These are phyloP conservation scores for Limnanthes douglasii DNA, from an alignment of 345 rosid genomes.

Conservation along the genomic window DNA sequence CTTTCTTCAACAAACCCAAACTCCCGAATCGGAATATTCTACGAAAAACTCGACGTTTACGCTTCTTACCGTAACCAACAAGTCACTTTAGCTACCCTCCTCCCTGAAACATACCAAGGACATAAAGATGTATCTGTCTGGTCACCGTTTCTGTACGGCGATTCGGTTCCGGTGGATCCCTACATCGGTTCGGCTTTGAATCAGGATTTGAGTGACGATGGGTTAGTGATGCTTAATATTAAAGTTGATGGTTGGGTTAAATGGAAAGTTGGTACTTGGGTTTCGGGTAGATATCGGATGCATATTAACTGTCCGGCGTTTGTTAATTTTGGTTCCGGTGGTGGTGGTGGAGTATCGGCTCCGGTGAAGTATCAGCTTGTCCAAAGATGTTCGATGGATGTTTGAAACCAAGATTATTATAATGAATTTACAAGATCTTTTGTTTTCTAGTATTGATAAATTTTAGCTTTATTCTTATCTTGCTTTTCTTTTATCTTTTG, in stretches of 20 bases:
- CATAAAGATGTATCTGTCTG: conserved; percentile 39
- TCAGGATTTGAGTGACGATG: conserved; percentile 45
- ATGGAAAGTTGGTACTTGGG: conserved; percentile 77
- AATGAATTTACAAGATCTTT: too few relatives aligned
- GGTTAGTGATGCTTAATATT: conserved; percentile 32
- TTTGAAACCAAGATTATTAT: conserved; percentile 15
- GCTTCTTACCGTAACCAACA: conserved; percentile 72
- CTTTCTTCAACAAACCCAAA: conserved; percentile 71
- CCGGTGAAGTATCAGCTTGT: conserved; percentile 38
- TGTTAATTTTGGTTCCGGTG: conserved; percentile 10
- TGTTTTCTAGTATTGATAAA: too few relatives aligned
- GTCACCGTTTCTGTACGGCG: conserved; percentile 53
- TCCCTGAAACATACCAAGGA: conserved; percentile 55
- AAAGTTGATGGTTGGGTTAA: conserved; percentile 37
- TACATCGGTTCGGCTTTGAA: conserved; percentile 17
- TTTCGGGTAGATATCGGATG: conserved; percentile 46
- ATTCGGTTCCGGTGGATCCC: conserved; percentile 34
- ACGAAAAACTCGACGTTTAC: conserved; percentile 56
- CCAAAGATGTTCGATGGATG: conserved; percentile 42
- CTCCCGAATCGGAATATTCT: conserved; percentile 60
- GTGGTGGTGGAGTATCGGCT: conserved; percentile 4
- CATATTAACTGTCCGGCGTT: conserved; percentile 50
- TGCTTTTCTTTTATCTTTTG: background rate
- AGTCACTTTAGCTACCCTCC: conserved; percentile 27
- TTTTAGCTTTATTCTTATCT: too few relatives aligned